Percentiles rank a stretch among this genome's conserved stretches.
These are phyloP conservation scores for Artemisia argyi DNA, from an alignment of 129 eudicot species.

Conservation along the genomic window DNA sequence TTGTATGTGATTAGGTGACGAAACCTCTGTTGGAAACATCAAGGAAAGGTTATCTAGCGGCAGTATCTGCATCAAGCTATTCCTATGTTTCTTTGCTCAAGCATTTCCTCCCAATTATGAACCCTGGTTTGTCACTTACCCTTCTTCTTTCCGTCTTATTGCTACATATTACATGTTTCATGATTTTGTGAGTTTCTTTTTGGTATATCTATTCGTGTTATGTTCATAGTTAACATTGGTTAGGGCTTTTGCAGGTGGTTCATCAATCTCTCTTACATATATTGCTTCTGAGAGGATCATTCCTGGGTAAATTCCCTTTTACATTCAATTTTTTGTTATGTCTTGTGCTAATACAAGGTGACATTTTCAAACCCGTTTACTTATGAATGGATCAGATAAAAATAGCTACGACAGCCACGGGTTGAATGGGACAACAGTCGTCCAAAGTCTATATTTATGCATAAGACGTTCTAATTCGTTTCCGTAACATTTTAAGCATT, in stretches of 20 bases:
- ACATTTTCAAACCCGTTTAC: neutral
- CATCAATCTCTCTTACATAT: constrained; percentile 88
- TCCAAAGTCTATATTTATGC: neutral
- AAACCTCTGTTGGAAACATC: constrained; percentile 92
- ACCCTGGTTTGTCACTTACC: constrained; percentile 55
- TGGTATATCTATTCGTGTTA: constrained; percentile 1
- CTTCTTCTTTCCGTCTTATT: neutral
- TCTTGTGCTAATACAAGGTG: neutral
- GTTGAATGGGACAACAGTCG: neutral
- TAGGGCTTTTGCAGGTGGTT: constrained; percentile 63
- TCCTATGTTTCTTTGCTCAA: constrained; percentile 86
- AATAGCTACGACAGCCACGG: neutral
- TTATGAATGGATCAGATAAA: neutral
- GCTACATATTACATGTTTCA: neutral
- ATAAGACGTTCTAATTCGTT: neutral
- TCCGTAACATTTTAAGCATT: neutral
- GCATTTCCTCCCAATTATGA: constrained; percentile 95
- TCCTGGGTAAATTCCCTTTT: constrained; percentile 59
- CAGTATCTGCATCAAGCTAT: constrained; percentile 94
- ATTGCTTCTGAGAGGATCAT: constrained; percentile 95
- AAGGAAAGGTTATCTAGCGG: constrained; percentile 91
- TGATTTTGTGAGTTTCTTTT: neutral
- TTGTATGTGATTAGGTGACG: constrained; percentile 53
- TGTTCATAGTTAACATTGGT: neutral
- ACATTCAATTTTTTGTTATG: constrained; percentile 1